Base-by-base conservation (phyloP, 331 rosid genomes). In the Pyrus hybrid region DNA sequence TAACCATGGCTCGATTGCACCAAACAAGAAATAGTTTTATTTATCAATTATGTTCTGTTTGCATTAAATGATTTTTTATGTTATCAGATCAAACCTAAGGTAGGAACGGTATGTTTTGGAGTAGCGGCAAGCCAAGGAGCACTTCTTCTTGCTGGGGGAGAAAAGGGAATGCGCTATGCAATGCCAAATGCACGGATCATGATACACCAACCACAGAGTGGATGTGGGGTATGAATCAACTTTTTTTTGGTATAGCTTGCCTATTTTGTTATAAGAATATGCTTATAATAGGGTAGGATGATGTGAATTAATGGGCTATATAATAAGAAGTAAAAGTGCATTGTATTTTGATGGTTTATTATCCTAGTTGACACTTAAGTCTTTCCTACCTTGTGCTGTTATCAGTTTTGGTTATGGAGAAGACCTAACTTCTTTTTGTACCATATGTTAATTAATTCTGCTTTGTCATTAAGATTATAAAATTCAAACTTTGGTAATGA, bases 51-150 rank as follows among this genome's bases (percentile, higher is more conserved):
- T 20, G 41, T 71, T 37, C 25, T 23, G 37, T 64, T 72, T 70
- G 53, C 51, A 41, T 72, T 74, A 79, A 68, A 47, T 76, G 57
- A 41, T 66, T 74, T 66, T 72, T 70, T 67, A 66, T 84, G 62
- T 64, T 84, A 67, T 79, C 91, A 94, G 99, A 91, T 94, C 78
- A 94, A 91, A 89, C 97, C 99, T 28, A 94, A 86, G 93, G 99
- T 94, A 75, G 99, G 99, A 26, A 92, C 95, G 2, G 88, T 94
- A 56, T 87, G 95, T 84, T 91, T 94, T 3, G 97, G 99, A 76
- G 95, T 94, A 47, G 97, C 96, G 56, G 99, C 99, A 71, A 91
- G 99, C 86, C 97, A 91, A 87, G 99, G 90, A 49, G 94, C 97
- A 32, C 93, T 94, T 81, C 93, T 94, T 68, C 99, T 91, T 88